phyloP scores from a whole-genome alignment of 129 eudicot species.

The Flaveria ramosissima region DNA sequence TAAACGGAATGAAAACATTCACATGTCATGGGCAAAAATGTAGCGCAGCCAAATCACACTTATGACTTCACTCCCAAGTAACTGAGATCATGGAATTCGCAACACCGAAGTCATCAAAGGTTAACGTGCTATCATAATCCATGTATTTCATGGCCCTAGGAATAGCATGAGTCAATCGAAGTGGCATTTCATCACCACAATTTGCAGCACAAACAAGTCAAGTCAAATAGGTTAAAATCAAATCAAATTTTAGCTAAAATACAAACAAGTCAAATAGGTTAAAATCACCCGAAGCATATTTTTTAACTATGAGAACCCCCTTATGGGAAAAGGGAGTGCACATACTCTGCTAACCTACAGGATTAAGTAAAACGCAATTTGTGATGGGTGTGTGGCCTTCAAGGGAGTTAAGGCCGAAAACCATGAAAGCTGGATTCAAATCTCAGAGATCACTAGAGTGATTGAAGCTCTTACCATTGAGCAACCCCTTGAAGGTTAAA shows the following conservation, averaged over 20 bases:
- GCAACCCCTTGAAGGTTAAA: too few species aligned
- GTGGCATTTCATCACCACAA: conserved; percentile 51
- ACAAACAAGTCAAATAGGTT: neutral
- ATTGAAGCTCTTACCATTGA: too few species aligned
- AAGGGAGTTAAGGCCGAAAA: too few species aligned
- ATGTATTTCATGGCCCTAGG: conserved; percentile 55
- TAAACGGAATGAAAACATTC: neutral
- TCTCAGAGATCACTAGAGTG: too few species aligned
- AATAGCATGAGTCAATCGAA: conserved; percentile 59
- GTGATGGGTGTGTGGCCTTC: too few species aligned
- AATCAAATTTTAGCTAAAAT: neutral
- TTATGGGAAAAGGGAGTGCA: too few species aligned
- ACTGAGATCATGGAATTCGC: conserved; percentile 74
- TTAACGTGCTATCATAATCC: conserved; percentile 45
- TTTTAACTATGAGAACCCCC: too few species aligned
- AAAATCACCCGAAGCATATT: neutral
- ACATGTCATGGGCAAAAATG: neutral
- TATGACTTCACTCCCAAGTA: conserved; percentile 56
- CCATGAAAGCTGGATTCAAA: too few species aligned
- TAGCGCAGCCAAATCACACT: neutral
- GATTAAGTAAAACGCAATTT: too few species aligned
- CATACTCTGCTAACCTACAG: too few species aligned
- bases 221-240: neutral
- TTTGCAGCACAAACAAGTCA: conserved; percentile 45
- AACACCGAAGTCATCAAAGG: conserved; percentile 63